Evolutionary conservation across 768 basidiomycete species (phyloP), one percentile per base, ranked within the genome.

Genomic region (Naganishia kalamii): DNA sequence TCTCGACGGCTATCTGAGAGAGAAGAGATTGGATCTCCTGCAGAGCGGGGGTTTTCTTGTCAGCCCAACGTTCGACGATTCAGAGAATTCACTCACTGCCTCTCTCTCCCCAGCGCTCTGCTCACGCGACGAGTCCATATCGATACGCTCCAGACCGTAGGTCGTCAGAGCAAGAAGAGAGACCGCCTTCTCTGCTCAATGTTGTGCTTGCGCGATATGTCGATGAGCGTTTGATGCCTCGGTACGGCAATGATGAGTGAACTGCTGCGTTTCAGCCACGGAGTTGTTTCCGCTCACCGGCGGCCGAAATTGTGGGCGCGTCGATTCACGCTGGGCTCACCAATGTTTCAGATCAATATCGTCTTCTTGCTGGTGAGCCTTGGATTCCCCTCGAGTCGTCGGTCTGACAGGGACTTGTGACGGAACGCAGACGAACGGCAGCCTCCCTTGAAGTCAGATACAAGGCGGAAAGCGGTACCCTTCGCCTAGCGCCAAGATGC

Each of bases 1-100:
- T 85, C 79, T 92, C 87, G 66, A 88, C 82, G 60, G 85, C 84
- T 21, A 93, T 81, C 72, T 86, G 85, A 61, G 82, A 83, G 54
- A 84, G 84, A 21, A 96, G 81, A 5, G 81, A 78, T 48, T 86
- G 86, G 51, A 92, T 78, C 90, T 90, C 54, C 54, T 57, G 54
- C 21, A 19, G 11, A 7, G 1, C 1, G 35, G n/a, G 29, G 19
- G 33, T n/a, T 10, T 3, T 19, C n/a, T 4, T 32, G 30, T 52
- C 51, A 52, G 19, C 32, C 7, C n/a, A n/a, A n/a, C n/a, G n/a
- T n/a, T n/a, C n/a, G n/a, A n/a, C n/a, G n/a, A n/a, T n/a, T n/a
- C n/a, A n/a, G n/a, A n/a, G n/a, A n/a, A n/a, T n/a, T n/a, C n/a
- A 49, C 48, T 49, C 23, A 49, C 48, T 17, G 48, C 27, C 48